Evolutionary conservation across 495 filamentous ascomycete species (phyloP).

Genomic region (Penicillium turbatum): DNA sequence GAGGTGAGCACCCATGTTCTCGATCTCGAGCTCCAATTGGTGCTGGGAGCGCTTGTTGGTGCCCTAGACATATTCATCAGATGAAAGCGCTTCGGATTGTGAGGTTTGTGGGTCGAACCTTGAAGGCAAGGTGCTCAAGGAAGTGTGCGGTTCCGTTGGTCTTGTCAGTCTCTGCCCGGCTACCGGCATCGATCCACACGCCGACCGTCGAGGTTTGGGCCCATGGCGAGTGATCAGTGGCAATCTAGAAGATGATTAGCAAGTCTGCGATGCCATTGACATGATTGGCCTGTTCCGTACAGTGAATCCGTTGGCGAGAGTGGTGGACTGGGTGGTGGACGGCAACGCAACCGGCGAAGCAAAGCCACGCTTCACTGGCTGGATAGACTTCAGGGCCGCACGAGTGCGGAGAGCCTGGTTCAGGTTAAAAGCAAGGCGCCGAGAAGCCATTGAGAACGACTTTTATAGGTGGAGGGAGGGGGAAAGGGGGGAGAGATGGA

Average conservation of each 20-base stretch:
- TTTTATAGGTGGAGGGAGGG: constrained; percentile 26
- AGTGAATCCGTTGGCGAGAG: constrained; percentile 93
- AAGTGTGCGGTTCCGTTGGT: constrained; percentile 99
- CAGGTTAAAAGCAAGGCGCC: constrained; percentile 85
- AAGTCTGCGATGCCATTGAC: constrained; percentile 29
- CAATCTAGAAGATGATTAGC: constrained; percentile 64
- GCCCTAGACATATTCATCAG: constrained; percentile 53
- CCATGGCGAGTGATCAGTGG: constrained; percentile 96
- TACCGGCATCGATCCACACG: constrained; percentile 98
- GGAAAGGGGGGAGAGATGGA: constrained; percentile 27
- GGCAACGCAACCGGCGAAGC: constrained; percentile 74
- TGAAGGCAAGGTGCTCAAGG: constrained; percentile 99
- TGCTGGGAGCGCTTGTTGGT: constrained; percentile 89
- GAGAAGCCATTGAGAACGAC: constrained; percentile 74
- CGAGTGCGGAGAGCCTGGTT: constrained; percentile 80
- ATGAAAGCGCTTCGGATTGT: constrained; percentile 14
- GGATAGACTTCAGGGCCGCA: constrained; percentile 66
- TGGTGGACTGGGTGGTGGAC: constrained; percentile 87
- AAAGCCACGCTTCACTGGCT: constrained; percentile 74
- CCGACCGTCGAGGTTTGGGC: constrained; percentile 98
- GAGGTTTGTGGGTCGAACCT: constrained; percentile 51
- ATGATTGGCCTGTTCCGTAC: constrained; percentile 49
- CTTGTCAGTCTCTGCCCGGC: constrained; percentile 94
- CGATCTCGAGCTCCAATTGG: constrained; percentile 97
- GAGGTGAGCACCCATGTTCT: constrained; percentile 99